Conservation (phyloP, 169 alveolate species). For the Cryptosporidium meleagridis region DNA sequence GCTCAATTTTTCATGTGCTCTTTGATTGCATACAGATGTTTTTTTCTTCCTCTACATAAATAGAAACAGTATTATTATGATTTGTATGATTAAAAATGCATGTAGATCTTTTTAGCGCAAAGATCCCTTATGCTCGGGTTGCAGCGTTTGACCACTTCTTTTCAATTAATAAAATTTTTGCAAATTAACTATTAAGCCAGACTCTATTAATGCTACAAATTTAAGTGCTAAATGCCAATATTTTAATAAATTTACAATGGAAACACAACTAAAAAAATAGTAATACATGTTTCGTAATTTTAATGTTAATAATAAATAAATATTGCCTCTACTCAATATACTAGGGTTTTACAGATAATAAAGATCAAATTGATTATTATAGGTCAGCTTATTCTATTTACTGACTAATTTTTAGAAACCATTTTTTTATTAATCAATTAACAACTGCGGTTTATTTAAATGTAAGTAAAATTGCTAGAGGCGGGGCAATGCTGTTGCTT, state of each 20-base stretch:
- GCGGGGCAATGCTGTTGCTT: not conserved
- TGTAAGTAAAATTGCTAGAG: not conserved
- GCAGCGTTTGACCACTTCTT: constrained; percentile 57
- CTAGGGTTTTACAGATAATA: not conserved
- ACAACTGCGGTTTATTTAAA: not conserved
- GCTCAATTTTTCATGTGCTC: not conserved
- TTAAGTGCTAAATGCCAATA: not conserved
- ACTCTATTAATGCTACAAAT: not conserved
- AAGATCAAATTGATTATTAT: too few relatives aligned
- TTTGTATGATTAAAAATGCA: constrained; percentile 26
- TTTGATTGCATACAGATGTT: constrained; percentile 15
- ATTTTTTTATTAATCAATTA: not conserved
- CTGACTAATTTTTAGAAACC: not conserved
- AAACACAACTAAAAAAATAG: not conserved
- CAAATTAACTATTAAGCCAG: not conserved
- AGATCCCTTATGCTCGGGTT: constrained; percentile 66
- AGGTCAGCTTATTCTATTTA: too few relatives aligned
- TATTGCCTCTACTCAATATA: not conserved
- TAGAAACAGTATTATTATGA: not conserved
- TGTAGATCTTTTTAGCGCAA: constrained; percentile 73
- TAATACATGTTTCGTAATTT: too few relatives aligned
- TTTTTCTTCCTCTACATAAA: not conserved
- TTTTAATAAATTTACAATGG: not conserved
- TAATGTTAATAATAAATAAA: too few relatives aligned
- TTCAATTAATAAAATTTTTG: constrained; percentile 23